Percentiles rank a stretch among this genome's conserved stretches.
Conservation (phyloP, 2,329 filamentous ascomycete genomes). For the Phoma sp. region DNA sequence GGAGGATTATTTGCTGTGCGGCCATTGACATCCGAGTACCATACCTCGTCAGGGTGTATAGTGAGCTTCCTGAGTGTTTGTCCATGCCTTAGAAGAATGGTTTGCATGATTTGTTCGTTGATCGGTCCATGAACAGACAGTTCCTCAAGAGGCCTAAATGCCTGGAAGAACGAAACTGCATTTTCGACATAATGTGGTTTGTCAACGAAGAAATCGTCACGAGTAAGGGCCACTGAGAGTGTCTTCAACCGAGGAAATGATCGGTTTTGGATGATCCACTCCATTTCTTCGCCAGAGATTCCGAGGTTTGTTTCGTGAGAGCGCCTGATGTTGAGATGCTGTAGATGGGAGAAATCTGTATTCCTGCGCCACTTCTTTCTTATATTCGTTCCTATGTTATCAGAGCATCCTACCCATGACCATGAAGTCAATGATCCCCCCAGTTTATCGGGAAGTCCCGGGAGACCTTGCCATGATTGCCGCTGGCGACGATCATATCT, state of each 20-base stretch:
- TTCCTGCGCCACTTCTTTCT: slow-evolving; percentile 19
- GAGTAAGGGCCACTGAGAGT: neutral
- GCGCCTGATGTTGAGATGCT: slow-evolving; percentile 24
- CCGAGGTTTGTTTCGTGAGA: neutral
- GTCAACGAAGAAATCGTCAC: slow-evolving; percentile 21
- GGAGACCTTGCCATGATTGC: slow-evolving; percentile 25
- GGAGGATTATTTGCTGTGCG: slow-evolving; percentile 19
- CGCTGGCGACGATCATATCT: neutral
- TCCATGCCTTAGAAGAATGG: slow-evolving; percentile 17
- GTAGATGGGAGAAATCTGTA: slow-evolving; percentile 26
- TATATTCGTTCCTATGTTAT: no score
- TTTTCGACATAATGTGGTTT: slow-evolving; percentile 25
- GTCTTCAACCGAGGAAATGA: slow-evolving; percentile 10
- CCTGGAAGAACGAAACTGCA: slow-evolving; percentile 26
- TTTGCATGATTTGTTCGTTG: slow-evolving; percentile 19
- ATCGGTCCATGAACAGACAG: slow-evolving; percentile 21
- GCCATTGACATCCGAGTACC: neutral
- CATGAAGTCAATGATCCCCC: neutral
- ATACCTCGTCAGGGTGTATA: no score
- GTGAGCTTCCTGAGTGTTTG: neutral
- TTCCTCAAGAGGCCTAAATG: slow-evolving; percentile 23
- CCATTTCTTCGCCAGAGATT: slow-evolving; percentile 25
- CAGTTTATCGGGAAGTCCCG: slow-evolving; percentile 12
- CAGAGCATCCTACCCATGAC: neutral
- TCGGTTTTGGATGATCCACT: slow-evolving; percentile 20